Evolutionary conservation across 148 eudicot genomes (phyloP).

Genomic region (Spergularia marina): DNA sequence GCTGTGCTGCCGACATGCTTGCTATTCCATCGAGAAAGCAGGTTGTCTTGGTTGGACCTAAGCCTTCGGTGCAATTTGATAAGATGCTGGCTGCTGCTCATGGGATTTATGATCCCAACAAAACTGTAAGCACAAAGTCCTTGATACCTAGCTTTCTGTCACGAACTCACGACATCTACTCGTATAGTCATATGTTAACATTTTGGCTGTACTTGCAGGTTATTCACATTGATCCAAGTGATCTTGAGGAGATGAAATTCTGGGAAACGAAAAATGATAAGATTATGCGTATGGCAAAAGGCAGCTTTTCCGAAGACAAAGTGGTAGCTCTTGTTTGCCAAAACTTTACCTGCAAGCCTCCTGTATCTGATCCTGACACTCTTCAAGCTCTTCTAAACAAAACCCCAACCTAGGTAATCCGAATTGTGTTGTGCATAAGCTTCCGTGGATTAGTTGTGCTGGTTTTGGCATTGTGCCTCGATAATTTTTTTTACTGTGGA

Average conservation of each 20-base stretch:
- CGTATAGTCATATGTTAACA: too few relatives aligned
- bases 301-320: slow-evolving; percentile 41
- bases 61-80: slow-evolving; percentile 43
- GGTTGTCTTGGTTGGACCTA: slow-evolving; percentile 69
- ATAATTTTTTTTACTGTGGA: neutral
- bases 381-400: slow-evolving; percentile 51
- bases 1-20: slow-evolving; percentile 90
- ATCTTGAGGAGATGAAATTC: slow-evolving; percentile 25
- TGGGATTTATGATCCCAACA: slow-evolving; percentile 66
- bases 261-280: slow-evolving; percentile 41
- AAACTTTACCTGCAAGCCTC: slow-evolving; percentile 81
- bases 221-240: slow-evolving; percentile 64
- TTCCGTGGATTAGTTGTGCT: neutral
- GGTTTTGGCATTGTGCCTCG: neutral
- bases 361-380: slow-evolving; percentile 51
- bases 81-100: slow-evolving; percentile 71
- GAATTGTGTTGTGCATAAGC: neutral
- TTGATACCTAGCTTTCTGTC: neutral
- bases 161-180: too few relatives aligned
- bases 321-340: slow-evolving; percentile 73
- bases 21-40: slow-evolving; percentile 71
- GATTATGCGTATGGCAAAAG: slow-evolving; percentile 66
- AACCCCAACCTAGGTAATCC: neutral
- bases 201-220: slow-evolving; percentile 39
- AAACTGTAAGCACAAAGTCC: slow-evolving; percentile 42